Base-by-base conservation (phyloP, 2,329 filamentous ascomycete genomes). In the Aspergillus latus region DNA sequence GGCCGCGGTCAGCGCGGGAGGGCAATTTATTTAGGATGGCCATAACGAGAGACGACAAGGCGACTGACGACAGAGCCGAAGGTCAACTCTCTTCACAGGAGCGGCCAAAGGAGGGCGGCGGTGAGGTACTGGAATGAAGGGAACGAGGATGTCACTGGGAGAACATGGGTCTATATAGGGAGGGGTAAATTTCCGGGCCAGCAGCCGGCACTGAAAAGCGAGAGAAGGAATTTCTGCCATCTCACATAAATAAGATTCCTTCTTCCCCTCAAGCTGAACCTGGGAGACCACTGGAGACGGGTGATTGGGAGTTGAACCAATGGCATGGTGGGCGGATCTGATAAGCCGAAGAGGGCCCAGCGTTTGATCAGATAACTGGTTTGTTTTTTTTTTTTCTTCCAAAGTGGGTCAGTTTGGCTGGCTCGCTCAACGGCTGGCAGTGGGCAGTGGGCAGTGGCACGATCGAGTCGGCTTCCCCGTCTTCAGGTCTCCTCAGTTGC, bases 1-100 rank as follows among this genome's bases (percentile, higher is more conserved):
- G 49, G 5, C 32, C 28, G 40, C 49, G 49, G 28, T 54, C 46
- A 13, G 44, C n/a, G 39, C 45, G 45, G 39, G 45, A 37, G 37
- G 13, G n/a, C 30, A 54, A 16, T 37, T 39, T 49, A 44, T 54
- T 39, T 39, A 54, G 39, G 44, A 54, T 29, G 21, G 45, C 30
- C 52, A 54, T 54, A 30, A 13, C 34, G 34, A 37, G 34, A 37
- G 34, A 9, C 34, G 21, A 21, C 21, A 21, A 21, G 21, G 21
- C 21, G 21, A 21, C 21, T 21, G 21, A 21, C 21, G 21, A 21
- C 21, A 21, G 21, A 21, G 21, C 21, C 21, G 21, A 21, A 21
- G 21, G 21, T 21, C 21, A 21, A 21, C 21, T 21, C 21, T 21
- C 21, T 21, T 21, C 21, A 21, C 21, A 21, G 21, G 21, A 21